A percentile compares a stretch with the other conserved stretches of the same genome.
Evolutionary conservation across 768 basidiomycete species (phyloP).

Genomic region (Lactarius quietus): DNA sequence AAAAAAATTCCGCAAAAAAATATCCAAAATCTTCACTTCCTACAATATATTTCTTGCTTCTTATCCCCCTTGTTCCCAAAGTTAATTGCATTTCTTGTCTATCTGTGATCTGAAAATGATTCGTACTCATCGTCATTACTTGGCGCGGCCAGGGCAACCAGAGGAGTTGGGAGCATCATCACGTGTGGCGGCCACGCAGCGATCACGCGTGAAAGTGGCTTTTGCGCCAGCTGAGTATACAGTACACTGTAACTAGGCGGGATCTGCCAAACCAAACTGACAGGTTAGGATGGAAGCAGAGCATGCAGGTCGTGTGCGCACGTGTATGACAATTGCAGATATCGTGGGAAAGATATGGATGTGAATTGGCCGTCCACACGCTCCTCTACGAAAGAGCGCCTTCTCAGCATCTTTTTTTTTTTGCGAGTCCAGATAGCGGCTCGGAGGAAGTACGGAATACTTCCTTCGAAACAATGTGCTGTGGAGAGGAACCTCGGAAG

Average conservation of each 20-base stretch:
- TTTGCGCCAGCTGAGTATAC: neutral
- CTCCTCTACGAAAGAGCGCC: neutral
- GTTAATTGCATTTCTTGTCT: neutral
- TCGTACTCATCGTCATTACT: neutral
- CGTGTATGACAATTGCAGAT: neutral
- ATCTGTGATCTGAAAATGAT: neutral
- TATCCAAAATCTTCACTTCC: neutral
- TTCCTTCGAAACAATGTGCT: conserved; percentile 1
- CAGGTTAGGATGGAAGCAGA: neutral
- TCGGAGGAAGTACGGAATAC: conserved; percentile 3
- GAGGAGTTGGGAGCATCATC: neutral
- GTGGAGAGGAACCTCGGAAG: neutral
- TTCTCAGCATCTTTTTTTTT: neutral
- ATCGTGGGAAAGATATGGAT: neutral
- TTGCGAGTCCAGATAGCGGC: neutral
- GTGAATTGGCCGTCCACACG: neutral
- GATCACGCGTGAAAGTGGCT: conserved; percentile 8
- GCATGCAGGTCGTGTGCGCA: neutral
- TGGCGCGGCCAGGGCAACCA: neutral
- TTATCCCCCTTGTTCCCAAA: neutral
- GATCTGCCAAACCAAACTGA: neutral
- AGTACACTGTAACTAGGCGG: neutral
- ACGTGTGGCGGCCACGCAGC: conserved; percentile 1
- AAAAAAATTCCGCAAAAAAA: neutral
- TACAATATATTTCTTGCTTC: neutral